Evolutionary conservation across 2,329 filamentous ascomycete species (phyloP), one percentile per base, ranked within the genome.

Genomic region (Curvularia lunata): DNA sequence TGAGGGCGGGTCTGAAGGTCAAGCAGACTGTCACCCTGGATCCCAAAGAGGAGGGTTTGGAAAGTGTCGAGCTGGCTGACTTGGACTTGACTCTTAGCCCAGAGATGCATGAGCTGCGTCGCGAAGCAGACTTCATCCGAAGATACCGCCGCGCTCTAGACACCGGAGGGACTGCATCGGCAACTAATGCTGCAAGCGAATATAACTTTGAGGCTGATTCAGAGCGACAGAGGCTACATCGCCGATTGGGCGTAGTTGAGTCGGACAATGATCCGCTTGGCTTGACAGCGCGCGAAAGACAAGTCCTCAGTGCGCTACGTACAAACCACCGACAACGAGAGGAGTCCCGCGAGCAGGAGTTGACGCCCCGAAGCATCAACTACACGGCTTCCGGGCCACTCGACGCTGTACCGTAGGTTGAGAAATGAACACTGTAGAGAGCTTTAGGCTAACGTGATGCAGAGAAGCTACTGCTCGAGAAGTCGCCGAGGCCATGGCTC

Each of bases 21-120:
- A 86, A 88, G 45, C 91, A 95, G 72, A 83, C 90, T 30, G 80
- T 95, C 28, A 79, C 84, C 27, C 81, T 94, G 41, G 84, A 88
- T 64, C 80, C 81, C 13, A 82, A 85, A 51, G 78, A 80, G 28
- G 82, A 84, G 25, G 82, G 82, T 3, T 83, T 87, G 48, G 81
- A 86, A 53, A 83, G 84, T 57, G 72, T 88, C 18, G 78, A 81
- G 43, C 81, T 88, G 12, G 81, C 84, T 7, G 86, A 88, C 54
- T 81, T 74, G 43, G 72, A 76, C 32, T 25, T 72, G 43, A 70
- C 64, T n/a, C 49, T 76, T 25, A 65, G 57, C 28, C 65, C 69
- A 48, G 62, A 75, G 54, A 77, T 85, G 37, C 75, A 84, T 49
- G 82, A 85, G 53, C 78, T 73, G 76, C 78, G 72, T 73, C 81